Conservation (phyloP, 495 filamentous ascomycete species). For the Letharia columbiana region DNA sequence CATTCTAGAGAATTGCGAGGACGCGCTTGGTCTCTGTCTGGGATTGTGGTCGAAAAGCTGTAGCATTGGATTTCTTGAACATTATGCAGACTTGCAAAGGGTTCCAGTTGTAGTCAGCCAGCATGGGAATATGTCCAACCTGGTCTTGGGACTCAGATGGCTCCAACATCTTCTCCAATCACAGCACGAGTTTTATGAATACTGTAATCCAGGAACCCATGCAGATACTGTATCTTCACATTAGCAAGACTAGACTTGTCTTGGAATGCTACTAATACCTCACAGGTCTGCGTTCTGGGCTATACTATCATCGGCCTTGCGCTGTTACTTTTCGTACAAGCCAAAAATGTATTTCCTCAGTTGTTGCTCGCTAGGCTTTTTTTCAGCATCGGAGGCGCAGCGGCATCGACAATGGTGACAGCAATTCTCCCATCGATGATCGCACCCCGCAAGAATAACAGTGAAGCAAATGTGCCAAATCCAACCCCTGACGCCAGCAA, state of each 20-base stretch:
- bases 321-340: slow-evolving; percentile 74
- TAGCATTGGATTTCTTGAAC: background rate
- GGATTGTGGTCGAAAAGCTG: background rate
- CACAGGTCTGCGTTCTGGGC: slow-evolving; percentile 61
- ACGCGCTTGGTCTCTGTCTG: background rate
- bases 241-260: background rate
- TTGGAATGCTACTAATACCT: background rate
- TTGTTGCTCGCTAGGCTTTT: slow-evolving; percentile 75
- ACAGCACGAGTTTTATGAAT: background rate
- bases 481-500: background rate
- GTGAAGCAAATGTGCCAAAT: slow-evolving; percentile 6
- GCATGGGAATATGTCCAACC: background rate
- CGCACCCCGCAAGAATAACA: slow-evolving; percentile 18
- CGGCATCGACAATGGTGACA: slow-evolving; percentile 95
- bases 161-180: background rate
- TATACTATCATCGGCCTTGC: slow-evolving; percentile 71
- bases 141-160: background rate
- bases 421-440: slow-evolving; percentile 86
- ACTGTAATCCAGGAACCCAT: background rate
- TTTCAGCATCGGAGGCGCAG: slow-evolving; percentile 85
- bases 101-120: background rate
- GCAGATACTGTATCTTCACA: background rate
- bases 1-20: background rate
- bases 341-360: slow-evolving; percentile 80
- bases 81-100: background rate